phyloP scores from a whole-genome alignment of 2,329 filamentous ascomycete species.

The Neodidymelliopsis sp. region DNA sequence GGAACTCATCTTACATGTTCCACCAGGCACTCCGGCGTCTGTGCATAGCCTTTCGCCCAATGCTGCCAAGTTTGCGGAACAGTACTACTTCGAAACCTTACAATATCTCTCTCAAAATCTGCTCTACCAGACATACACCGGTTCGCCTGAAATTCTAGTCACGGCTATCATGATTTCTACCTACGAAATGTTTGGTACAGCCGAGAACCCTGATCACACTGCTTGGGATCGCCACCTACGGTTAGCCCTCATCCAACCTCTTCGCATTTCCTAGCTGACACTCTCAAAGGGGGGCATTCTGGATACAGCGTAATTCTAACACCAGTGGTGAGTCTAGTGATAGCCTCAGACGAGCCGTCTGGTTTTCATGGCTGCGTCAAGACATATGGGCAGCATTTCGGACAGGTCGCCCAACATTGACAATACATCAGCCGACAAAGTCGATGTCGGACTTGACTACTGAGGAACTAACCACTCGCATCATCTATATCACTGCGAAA shows the following conservation, averaged over 20 bases:
- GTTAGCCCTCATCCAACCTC: background rate
- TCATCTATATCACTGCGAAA: constrained; percentile 64
- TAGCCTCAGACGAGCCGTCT: constrained; percentile 65
- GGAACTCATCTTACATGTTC: constrained; percentile 38
- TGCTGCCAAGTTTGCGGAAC: constrained; percentile 48
- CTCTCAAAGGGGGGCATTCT: constrained; percentile 62
- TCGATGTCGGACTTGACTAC: constrained; percentile 56
- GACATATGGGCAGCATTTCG: constrained; percentile 71
- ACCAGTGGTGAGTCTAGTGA: constrained; percentile 64
- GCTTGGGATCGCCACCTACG: constrained; percentile 69
- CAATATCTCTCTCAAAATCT: constrained; percentile 68
- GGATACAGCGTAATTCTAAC: constrained; percentile 67
- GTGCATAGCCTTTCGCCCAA: constrained; percentile 26
- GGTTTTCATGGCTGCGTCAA: constrained; percentile 72
- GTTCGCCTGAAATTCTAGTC: constrained; percentile 64
- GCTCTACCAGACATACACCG: constrained; percentile 64
- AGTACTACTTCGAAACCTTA: constrained; percentile 69
- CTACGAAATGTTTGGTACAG: constrained; percentile 70
- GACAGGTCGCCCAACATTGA: constrained; percentile 63
- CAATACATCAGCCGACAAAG: constrained; percentile 64
- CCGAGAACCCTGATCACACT: constrained; percentile 49
- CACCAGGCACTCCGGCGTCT: constrained; percentile 25
- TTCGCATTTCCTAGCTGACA: background rate
- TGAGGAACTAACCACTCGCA: constrained; percentile 61
- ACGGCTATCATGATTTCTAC: constrained; percentile 67